Evolutionary conservation across 1,284 basidiomycete genomes (phyloP).

Genomic region (Volvariella surrecta): DNA sequence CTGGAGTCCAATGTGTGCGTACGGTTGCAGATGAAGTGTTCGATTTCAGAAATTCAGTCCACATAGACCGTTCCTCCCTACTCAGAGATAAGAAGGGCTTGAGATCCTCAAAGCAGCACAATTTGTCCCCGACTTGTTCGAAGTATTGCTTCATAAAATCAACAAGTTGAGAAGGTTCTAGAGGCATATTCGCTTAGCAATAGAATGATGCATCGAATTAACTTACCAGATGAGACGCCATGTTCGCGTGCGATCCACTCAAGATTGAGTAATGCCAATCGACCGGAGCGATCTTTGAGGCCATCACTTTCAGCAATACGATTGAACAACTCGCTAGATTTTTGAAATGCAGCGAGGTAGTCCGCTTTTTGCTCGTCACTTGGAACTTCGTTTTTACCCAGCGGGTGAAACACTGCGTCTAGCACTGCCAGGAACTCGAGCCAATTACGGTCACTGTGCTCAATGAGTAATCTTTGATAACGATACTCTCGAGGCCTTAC

Average conservation of each 20-base stretch:
- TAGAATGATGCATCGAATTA: slow-evolving; percentile 3
- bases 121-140: slow-evolving; percentile 65
- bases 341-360: slow-evolving; percentile 29
- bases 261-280: slow-evolving; percentile 63
- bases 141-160: slow-evolving; percentile 60
- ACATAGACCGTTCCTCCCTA: slow-evolving; percentile 35
- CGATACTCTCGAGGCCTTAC: slow-evolving; percentile 25
- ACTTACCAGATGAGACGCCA: slow-evolving; percentile 36
- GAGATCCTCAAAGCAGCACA: slow-evolving; percentile 82
- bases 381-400: slow-evolving; percentile 20
- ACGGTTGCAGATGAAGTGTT: slow-evolving; percentile 27
- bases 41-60: slow-evolving; percentile 48
- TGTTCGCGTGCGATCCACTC: slow-evolving; percentile 47
- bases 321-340: slow-evolving; percentile 45
- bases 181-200: slow-evolving; percentile 1
- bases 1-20: slow-evolving; percentile 30
- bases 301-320: slow-evolving; percentile 55
- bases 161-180: slow-evolving; percentile 37
- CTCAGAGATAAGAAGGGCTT: slow-evolving; percentile 50
- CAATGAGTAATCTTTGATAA: background rate
- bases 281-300: slow-evolving; percentile 59
- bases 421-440: slow-evolving; percentile 70
- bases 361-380: slow-evolving; percentile 24
- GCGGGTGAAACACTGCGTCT: slow-evolving; percentile 49
- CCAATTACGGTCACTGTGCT: slow-evolving; percentile 73